A percentile compares a stretch with the other conserved stretches of the same genome.
Conservation (phyloP, 2,329 filamentous ascomycete genomes). For the Aspergillus glaucus region DNA sequence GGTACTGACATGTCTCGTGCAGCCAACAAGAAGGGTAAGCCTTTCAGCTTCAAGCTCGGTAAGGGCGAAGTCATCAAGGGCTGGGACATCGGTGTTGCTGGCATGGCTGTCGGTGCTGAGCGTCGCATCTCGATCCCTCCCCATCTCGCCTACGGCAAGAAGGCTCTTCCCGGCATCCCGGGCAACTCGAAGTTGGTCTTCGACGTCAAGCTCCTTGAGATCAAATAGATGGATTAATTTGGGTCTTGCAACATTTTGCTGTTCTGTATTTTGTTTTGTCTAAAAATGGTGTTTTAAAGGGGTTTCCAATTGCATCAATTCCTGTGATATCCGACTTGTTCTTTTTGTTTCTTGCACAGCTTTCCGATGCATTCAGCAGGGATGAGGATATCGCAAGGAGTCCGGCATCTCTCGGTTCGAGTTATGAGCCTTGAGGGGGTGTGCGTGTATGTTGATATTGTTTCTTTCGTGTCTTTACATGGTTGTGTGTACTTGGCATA, state of each 20-base stretch:
- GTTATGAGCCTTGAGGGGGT: neutral
- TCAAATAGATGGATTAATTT: slow-evolving; percentile 54
- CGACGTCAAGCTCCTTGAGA: slow-evolving; percentile 79
- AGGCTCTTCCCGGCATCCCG: slow-evolving; percentile 76
- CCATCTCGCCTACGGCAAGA: slow-evolving; percentile 81
- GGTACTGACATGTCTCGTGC: slow-evolving; percentile 7
- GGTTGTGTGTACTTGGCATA: neutral
- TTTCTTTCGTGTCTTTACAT: neutral
- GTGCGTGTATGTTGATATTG: neutral
- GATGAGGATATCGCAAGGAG: slow-evolving; percentile 29
- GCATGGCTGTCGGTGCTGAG: slow-evolving; percentile 91
- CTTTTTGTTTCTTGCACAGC: slow-evolving; percentile 21
- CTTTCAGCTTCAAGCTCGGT: slow-evolving; percentile 92
- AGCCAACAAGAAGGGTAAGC: slow-evolving; percentile 99
- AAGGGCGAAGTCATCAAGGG: slow-evolving; percentile 96
- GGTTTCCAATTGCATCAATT: slow-evolving; percentile 23
- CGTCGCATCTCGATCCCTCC: slow-evolving; percentile 86
- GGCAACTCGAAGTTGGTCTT: slow-evolving; percentile 87
- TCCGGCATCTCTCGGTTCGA: slow-evolving; percentile 2
- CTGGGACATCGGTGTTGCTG: slow-evolving; percentile 90
- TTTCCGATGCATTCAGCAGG: slow-evolving; percentile 22
- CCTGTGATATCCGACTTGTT: slow-evolving; percentile 34
- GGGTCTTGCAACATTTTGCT: neutral
- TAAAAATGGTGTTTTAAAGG: slow-evolving; percentile 19
- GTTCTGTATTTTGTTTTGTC: slow-evolving; percentile 12